These are phyloP conservation scores for Lactifluus echinatus DNA, from an alignment of 768 basidiomycete species.

Conservation along the genomic window DNA sequence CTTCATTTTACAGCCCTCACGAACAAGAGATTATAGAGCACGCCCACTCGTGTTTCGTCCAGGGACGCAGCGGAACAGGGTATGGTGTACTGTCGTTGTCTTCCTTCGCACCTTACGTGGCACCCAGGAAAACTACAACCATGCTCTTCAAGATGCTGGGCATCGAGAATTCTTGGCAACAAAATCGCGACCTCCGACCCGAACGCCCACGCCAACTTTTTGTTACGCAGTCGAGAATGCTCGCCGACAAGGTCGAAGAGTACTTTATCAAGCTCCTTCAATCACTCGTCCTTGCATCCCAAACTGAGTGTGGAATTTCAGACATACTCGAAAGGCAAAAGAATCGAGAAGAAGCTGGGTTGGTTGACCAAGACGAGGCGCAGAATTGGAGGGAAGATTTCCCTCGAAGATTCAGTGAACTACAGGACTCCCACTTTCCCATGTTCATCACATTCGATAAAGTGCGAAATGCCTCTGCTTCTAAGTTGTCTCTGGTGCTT, in stretches of 20 bases:
- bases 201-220: slow-evolving; percentile 49
- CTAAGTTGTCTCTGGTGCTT: not conserved
- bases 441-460: slow-evolving; percentile 61
- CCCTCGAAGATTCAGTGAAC: slow-evolving; percentile 45
- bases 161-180: slow-evolving; percentile 47
- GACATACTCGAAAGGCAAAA: slow-evolving; percentile 20
- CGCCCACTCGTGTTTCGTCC: slow-evolving; percentile 15
- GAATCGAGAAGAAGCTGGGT: slow-evolving; percentile 21
- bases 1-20: slow-evolving; percentile 4
- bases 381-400: slow-evolving; percentile 35
- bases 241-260: slow-evolving; percentile 62
- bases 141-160: slow-evolving; percentile 73
- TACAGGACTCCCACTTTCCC: slow-evolving; percentile 57
- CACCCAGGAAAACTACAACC: slow-evolving; percentile 59
- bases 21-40: slow-evolving; percentile 20
- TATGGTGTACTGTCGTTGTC: slow-evolving; percentile 22
- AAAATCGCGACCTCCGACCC: slow-evolving; percentile 35
- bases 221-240: slow-evolving; percentile 58
- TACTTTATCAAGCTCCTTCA: slow-evolving; percentile 48
- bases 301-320: slow-evolving; percentile 34
- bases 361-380: slow-evolving; percentile 40
- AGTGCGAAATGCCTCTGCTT: slow-evolving; percentile 28
- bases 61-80: slow-evolving; percentile 65
- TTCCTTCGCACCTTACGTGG: not conserved
- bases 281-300: slow-evolving; percentile 33